Evolutionary conservation across 192 early-diverging fungal species (phyloP).

Genomic region (Coemansia sp.): DNA sequence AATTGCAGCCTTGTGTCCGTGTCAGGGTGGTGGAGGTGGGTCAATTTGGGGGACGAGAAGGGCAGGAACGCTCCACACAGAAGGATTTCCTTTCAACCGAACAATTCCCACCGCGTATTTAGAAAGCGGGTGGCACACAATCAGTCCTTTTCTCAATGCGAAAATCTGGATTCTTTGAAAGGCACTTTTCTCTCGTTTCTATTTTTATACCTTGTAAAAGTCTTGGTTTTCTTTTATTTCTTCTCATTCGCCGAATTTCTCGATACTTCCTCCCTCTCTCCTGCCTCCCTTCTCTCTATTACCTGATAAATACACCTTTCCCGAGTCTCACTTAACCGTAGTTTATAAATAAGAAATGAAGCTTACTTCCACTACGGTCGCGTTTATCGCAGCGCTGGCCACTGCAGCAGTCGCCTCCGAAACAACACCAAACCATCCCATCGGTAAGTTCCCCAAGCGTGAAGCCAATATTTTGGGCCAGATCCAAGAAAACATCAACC

Average conservation of each 20-base stretch:
- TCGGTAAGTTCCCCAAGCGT: conserved; percentile 11
- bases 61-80: too few species aligned
- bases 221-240: background rate
- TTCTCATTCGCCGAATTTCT: background rate
- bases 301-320: too few species aligned
- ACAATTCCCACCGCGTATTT: too few species aligned
- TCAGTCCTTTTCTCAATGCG: too few species aligned
- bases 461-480: background rate
- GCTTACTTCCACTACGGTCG: background rate
- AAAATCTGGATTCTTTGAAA: background rate
- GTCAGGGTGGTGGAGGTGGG: too few species aligned
- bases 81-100: too few species aligned
- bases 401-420: conserved; percentile 2
- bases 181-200: background rate
- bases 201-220: background rate
- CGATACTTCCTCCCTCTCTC: background rate
- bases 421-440: background rate
- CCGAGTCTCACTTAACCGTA: too few species aligned
- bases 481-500: conserved; percentile 1
- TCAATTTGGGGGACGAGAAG: too few species aligned
- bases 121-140: too few species aligned
- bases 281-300: background rate
- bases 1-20: too few species aligned
- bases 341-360: background rate
- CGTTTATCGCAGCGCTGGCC: background rate